Evolutionary conservation across 495 filamentous ascomycete genomes (phyloP), one percentile per base, ranked within the genome.

Genomic region (Physcia stellaris): DNA sequence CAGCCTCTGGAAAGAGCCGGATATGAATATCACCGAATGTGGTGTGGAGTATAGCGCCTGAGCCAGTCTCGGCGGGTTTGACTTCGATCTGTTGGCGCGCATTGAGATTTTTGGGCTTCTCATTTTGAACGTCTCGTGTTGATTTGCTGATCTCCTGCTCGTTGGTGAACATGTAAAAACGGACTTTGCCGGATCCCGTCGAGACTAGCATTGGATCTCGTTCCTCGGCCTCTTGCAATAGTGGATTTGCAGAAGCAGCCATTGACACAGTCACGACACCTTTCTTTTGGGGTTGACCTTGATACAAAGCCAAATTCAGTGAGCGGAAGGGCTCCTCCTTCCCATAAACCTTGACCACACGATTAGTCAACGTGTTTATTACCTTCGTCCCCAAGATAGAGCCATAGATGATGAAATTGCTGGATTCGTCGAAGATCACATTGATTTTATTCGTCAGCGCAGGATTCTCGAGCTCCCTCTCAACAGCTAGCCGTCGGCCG

Each of bases 131-230:
- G 53, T 98, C 90, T 45, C 90, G 80, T 21, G 79, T 76, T 7
- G 81, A 80, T 55, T 90, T 93, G 41, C 77, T 79, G 41, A 92
- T 71, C 4, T 86, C 73, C 13, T 77, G 72, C 15, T 92, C 83
- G 58, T 94, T 93, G 38, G 83, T 94, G 61, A 94, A 99, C 70
- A 95, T 83, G 68, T 96, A 99, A 66, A 99, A 99, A 35, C 90
- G 81, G 23, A 83, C 73, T 57, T 95, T 99, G 45, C 77, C 82
- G 18, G 79, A 76, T 1, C 82, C 87, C 0, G 88, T 95, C 24
- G 70, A 67, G 29, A 92, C 63, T 15, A 99, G 68, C 57, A 96
- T 85, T 0, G 90, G 85, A 57, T 99, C 90, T 44, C 90, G 74
- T 24, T 76, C 73, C 60, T 95, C 86, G 13, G 90, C 84, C 61